phyloP scores from a whole-genome alignment of 805 yeast species.

The Candida nanaspora region DNA sequence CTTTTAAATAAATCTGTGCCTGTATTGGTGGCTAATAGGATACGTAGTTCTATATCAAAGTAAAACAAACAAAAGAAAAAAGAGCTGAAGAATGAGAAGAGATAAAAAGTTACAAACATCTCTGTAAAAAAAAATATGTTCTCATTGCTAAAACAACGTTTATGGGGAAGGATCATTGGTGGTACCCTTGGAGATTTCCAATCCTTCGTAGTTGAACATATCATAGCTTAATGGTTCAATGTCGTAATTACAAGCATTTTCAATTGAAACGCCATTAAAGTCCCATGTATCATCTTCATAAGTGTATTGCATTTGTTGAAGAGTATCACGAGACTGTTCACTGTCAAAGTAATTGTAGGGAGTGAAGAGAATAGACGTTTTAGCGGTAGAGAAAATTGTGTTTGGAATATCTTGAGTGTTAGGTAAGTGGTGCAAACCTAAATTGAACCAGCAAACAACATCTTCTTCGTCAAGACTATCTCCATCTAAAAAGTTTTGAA shows the following conservation, averaged over 20 bases:
- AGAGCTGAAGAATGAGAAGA: no score
- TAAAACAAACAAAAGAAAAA: no score
- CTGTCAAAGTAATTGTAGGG: slow-evolving; percentile 22
- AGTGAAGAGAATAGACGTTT: slow-evolving; percentile 15
- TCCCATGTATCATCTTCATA: slow-evolving; percentile 16
- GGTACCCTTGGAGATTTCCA: slow-evolving; percentile 13
- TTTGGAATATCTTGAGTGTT: slow-evolving; percentile 23
- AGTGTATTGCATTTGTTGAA: slow-evolving; percentile 15
- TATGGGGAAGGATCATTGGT: slow-evolving; percentile 11
- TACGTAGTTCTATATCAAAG: no score
- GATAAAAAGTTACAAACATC: no score
- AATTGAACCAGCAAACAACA: slow-evolving; percentile 22
- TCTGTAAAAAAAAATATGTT: no score
- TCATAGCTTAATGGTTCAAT: slow-evolving; percentile 10
- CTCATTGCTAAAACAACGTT: no score
- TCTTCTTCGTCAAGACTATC: slow-evolving; percentile 20
- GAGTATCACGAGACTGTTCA: slow-evolving; percentile 17
- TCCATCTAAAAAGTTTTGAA: slow-evolving; percentile 17
- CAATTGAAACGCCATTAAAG: slow-evolving; percentile 14
- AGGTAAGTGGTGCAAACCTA: slow-evolving; percentile 23
- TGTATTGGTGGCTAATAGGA: no score
- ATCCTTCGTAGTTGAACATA: slow-evolving; percentile 15
- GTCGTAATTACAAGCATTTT: slow-evolving; percentile 10
- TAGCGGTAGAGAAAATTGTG: slow-evolving; percentile 21
- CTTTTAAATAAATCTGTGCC: no score